Evolutionary conservation across 768 basidiomycete species (phyloP), one percentile per base, ranked within the genome.

Genomic region (Tylopilus subfusipes): DNA sequence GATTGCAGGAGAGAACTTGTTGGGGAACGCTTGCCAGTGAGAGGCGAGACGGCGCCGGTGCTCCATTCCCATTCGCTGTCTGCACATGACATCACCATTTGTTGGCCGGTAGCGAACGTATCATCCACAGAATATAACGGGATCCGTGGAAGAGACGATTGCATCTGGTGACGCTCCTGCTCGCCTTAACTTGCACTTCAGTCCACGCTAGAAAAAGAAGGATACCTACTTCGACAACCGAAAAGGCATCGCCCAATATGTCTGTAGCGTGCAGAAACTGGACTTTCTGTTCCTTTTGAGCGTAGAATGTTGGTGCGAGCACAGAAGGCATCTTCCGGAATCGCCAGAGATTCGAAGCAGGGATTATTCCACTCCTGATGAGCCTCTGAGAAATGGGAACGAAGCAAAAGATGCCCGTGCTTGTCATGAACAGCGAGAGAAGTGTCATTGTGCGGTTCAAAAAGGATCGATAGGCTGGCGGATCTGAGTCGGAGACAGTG

Each of bases 381-480:
- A 66, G 64, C 57, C 65, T 58, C 33, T 59, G 62, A n/a, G 53
- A 64, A 31, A 67, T 66, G 22, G 65, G 57, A 43, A 66, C 54
- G 33, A 67, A 66, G 48, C 64, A 66, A 50, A 66, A 67, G 5
- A 66, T 43, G 21, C 65, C 65, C 18, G 65, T 57, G 39, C 54
- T 64, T 4, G 62, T 54, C 62, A 57, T 62, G 39, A 67, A 65
- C 3, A 57, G 21, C 3, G 64, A 67, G n/a, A 65, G 44, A 2
- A 67, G 50, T 3, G 65, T 61, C 64, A 64, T 66, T 14, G 5
- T 24, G 10, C 18, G 40, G 44, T n/a, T 42, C n/a, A 1, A 54
- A 24, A 18, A 2, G 33, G 21, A 14, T 18, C 1, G 31, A n/a
- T 33, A 29, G 21, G 38, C 14, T 24, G 54, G 42, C 42, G 34